Base-by-base conservation (phyloP, 2,329 filamentous ascomycete genomes). In the Xylariaceae sp. region DNA sequence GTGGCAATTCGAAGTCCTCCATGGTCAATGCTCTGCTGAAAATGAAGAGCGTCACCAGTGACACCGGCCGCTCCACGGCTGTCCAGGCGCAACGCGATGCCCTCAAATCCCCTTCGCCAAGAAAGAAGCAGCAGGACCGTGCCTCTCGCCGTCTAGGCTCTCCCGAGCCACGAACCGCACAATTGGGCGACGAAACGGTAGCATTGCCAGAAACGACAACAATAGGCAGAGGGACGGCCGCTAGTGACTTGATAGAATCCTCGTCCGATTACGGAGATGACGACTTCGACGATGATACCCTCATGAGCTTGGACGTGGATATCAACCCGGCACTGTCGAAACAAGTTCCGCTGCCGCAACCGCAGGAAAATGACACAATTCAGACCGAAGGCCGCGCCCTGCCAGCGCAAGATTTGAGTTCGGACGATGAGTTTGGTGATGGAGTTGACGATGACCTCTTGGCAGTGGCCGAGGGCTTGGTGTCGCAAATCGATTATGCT, bases 21-120 rank as follows among this genome's bases (percentile, higher is more conserved):
- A 71, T 82, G 59, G 76, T 82, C n/a, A 78, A 76, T 33, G 80
- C 82, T 14, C 69, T 91, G 45, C 71, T 91, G 17, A 79, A 88
- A 59, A 85, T 91, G 17, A 79, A 88, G 59, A 85, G 81, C 44
- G 85, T 90, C 45, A 75, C 72, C 44, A 74, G 71, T 49, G 78
- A 77, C 56, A 74, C 80, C 41, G 73, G 73, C 46, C 73, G 70
- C 39, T 70, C 70, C 3, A 70, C 66, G 38, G 63, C 66, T 6
- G 61, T 61, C 1, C 63, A 68, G 47, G 56, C 57, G 5, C 63
- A 50, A n/a, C 62, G 65, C 18, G 56, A 63, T 14, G 57, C 60
- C 3, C 48, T 59, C 32, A 68, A 70, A 42, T 76, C 75, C 1
- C 74, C 76, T 2, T 78, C 74, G 17, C 69, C 72, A 2, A 69